Base-by-base conservation (phyloP, 306 rosid genomes). In the Echinosophora koreensis region DNA sequence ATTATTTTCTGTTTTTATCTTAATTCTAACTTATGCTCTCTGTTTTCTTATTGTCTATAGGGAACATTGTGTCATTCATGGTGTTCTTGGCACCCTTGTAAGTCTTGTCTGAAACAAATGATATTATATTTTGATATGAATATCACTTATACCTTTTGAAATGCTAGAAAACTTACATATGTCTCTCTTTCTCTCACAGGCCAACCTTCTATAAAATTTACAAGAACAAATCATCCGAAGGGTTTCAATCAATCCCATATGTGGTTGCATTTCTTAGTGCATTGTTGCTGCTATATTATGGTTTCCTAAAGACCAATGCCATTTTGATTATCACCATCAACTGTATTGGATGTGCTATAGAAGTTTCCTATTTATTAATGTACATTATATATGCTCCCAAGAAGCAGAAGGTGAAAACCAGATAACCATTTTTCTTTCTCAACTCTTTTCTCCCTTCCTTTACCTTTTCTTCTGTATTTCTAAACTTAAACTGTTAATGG, bases 81-180 rank as follows among this genome's bases (percentile, higher is more conserved):
- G 94, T 89, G 65, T 91, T 89, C 87, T 66, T 91, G 47, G 85
- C 94, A 7, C 97, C 97, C 39, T 49, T 88, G 97, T 91, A 89
- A 91, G 92, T 49, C 27, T 14, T n/a, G 0, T 58, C 18, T 62
- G 5, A 71, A 80, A 30, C 15, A 63, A 28, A 68, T 10, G 54
- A 37, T n/a, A 67, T 67, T 54, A 47, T 9, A 13, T 47, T 16
- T 50, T 52, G 0, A 12, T 6, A 8, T 41, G 37, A 61, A 51
- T 27, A 41, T 44, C 8, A 27, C 15, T 69, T 39, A 42, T 61
- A 30, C 57, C n/a, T n/a, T 8, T 9, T 68, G 30, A 39, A 42
- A 66, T 52, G 17, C 10, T 67, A 54, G 39, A 46, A 65, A 73
- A 14, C 8, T 38, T 12, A 12, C 14, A 44, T 16, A 3, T 30